Percentiles rank a stretch among this genome's conserved stretches.
phyloP scores from a whole-genome alignment of 331 rosid species.

The Telfairia occidentalis region DNA sequence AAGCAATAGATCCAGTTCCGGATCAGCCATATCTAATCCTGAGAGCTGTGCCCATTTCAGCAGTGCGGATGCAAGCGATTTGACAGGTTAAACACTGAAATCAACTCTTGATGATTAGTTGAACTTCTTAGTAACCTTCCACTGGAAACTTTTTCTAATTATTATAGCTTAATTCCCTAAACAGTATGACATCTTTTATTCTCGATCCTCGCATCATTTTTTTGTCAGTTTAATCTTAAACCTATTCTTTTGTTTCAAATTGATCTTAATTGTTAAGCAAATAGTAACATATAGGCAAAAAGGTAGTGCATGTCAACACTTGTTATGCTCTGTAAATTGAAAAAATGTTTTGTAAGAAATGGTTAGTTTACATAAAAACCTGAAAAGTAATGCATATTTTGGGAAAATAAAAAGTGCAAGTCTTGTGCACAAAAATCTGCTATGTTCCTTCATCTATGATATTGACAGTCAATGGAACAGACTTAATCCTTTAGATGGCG shows the following conservation, averaged over 20 bases:
- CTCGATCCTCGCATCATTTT: neutral
- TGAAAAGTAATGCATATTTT: neutral
- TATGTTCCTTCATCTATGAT: neutral
- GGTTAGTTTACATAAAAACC: neutral
- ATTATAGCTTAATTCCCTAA: neutral
- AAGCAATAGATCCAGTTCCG: slow-evolving; percentile 91
- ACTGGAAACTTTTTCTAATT: neutral
- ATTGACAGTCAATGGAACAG: neutral
- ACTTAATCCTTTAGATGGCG: neutral
- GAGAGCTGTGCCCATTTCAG: slow-evolving; percentile 94
- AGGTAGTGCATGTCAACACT: neutral
- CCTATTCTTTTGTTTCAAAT: neutral
- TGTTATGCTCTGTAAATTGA: neutral
- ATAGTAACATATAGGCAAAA: neutral
- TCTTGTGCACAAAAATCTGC: neutral
- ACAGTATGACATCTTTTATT: neutral
- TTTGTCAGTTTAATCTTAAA: neutral
- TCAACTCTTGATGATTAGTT: slow-evolving; percentile 1
- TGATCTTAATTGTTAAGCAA: neutral
- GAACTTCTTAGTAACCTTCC: neutral
- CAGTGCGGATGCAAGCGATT: slow-evolving; percentile 74
- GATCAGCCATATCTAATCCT: slow-evolving; percentile 87
- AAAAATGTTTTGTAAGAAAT: no score
- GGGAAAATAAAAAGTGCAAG: neutral
- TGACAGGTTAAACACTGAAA: slow-evolving; percentile 63